These are phyloP conservation scores for Hypsizygus ulmarius DNA, from an alignment of 1,284 basidiomycete species.

Conservation along the genomic window DNA sequence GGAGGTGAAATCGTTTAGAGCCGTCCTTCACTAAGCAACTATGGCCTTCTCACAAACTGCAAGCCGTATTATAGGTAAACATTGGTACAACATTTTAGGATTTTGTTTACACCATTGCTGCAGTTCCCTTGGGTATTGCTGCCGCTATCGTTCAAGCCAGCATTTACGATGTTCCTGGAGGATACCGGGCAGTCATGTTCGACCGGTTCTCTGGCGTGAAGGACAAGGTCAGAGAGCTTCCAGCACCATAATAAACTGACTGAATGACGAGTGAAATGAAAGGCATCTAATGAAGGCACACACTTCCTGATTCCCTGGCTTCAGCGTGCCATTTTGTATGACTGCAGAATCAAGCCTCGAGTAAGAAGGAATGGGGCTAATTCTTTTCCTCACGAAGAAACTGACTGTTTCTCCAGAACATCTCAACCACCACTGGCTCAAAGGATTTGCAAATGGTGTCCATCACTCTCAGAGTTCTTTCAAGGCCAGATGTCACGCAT, in stretches of 20 bases:
- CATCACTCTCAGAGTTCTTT: slow-evolving; percentile 94
- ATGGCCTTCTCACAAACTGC: slow-evolving; percentile 51
- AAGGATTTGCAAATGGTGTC: slow-evolving; percentile 99
- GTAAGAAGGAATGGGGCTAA: slow-evolving; percentile 42
- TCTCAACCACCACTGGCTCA: slow-evolving; percentile 94
- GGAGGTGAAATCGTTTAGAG: background rate
- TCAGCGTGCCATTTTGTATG: slow-evolving; percentile 94
- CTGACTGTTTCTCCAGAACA: slow-evolving; percentile 60
- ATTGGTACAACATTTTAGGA: background rate
- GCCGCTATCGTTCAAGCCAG: slow-evolving; percentile 70
- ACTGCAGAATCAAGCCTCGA: slow-evolving; percentile 96
- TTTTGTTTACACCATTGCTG: slow-evolving; percentile 3
- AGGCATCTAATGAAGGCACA: slow-evolving; percentile 93
- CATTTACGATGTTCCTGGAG: slow-evolving; percentile 92
- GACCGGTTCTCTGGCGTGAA: slow-evolving; percentile 95
- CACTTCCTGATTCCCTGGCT: slow-evolving; percentile 97
- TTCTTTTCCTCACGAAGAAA: background rate
- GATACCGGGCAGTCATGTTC: slow-evolving; percentile 96
- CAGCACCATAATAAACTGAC: background rate
- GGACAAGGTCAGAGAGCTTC: slow-evolving; percentile 52
- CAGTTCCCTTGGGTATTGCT: slow-evolving; percentile 78
- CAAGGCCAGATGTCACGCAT: slow-evolving; percentile 87
- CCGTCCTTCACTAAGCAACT: slow-evolving; percentile 1
- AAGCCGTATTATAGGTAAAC: slow-evolving; percentile 46
- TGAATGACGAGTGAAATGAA: background rate